Base-by-base conservation (phyloP, 2,329 filamentous ascomycete genomes). In the Pseudofabraea citricarpa region DNA sequence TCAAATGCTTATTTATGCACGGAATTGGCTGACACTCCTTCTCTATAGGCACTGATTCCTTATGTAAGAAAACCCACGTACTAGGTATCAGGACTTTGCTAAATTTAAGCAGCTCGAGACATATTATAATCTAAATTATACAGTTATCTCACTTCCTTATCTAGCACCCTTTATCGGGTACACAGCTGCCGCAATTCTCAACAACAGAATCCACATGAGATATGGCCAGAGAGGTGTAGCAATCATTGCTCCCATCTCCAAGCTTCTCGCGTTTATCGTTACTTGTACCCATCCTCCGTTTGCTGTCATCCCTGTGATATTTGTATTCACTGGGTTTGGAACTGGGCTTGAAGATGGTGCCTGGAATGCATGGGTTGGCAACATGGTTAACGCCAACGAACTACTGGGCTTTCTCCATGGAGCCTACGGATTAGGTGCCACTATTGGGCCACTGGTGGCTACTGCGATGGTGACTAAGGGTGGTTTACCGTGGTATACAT, bases 211-310 rank as follows among this genome's bases (percentile, higher is more conserved):
- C 36, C 84, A 83, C 54, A 70, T 70, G 18, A 21, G 29, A 29
- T 43, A 79, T 39, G 85, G 86, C 29, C 85, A 87, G 56, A 74
- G 83, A n/a, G 86, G 86, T 12, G 74, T 89, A 12, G 83, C 84
- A 12, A 56, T 86, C 40, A 60, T 87, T 8, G 79, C 73, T 0
- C 80, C 84, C 0, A 46, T 72, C n/a, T 76, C 72, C 50, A 83
- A 85, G 52, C 57, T 87, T 8, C 53, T 80, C 20, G 79, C 81
- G 18, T 87, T 86, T 56, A 62, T 83, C 19, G 69, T 82, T 22
- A 73, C 85, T 44, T 73, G 75, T 4, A 65, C 82, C 3, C 85
- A 87, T 57, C 85, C 83, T 0, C 81, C 82, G 0, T 87, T 80
- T 54, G 75, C 81, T 0, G 76, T 77, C 0, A 64, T 88, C 0